Base-by-base conservation (phyloP, 371 early-diverging fungal species). In the Actinomucor elegans region DNA sequence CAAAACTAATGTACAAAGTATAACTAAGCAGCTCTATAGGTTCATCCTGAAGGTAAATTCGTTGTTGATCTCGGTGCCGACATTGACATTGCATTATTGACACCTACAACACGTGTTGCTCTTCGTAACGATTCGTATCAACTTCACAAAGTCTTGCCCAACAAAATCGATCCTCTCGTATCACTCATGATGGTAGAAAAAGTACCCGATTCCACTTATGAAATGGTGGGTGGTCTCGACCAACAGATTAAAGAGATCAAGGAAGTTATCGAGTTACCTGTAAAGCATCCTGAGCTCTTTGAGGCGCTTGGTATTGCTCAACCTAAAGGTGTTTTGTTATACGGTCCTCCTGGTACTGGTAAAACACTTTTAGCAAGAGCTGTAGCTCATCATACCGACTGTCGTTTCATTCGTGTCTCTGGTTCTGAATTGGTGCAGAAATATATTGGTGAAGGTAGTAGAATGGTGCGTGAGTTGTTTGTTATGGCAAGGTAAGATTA, bases 151-250 rank as follows among this genome's bases (percentile, higher is more conserved):
- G 98, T 99, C n/a, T 81, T 99, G 29, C 99, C 99, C 42, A 97
- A 99, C 69, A 98, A 96, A 78, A 99, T 99, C 59, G 99, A 99
- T 77, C 94, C 99, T 28, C 90, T 98, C 15, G 99, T 99, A 17
- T 99, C 99, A 14, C 94, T 99, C 85, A 99, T 99, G 99, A 99
- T 99, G 81, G 99, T 99, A 56, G 99, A 99, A 74, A 99, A 99
- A 71, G 99, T 98, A 71, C 99, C 99, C 4, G 99, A 99, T 76
- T 97, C 99, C 20, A 99, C 99, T 1, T 99, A 99, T 63, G 80
- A 90, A 52, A 99, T 99, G 81, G 97, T 99, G 11, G 99, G 99
- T 66, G 99, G 99, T 55, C 94, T 99, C 75, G 97, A 98, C 63
- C 99, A 99, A 67, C 99, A 99, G 77, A 99, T 99, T 64, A 99